phyloP scores from a whole-genome alignment of 2,329 filamentous ascomycete genomes.

The Xylaria sp. region DNA sequence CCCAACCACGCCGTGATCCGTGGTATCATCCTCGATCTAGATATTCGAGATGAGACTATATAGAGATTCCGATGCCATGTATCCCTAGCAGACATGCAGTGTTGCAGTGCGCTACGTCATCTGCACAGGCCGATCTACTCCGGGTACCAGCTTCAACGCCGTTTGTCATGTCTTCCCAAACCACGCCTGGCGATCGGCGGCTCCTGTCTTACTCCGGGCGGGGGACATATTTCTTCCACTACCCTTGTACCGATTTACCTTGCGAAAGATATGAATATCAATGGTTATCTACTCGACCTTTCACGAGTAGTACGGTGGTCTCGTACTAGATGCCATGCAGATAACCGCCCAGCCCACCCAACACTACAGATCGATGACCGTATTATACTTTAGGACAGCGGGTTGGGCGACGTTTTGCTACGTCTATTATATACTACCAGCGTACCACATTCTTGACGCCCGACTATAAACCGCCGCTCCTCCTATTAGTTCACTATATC shows the following conservation, averaged over 20 bases:
- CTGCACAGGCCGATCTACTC: conserved; percentile 18
- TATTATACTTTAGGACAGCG: not conserved
- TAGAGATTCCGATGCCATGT: conserved; percentile 14
- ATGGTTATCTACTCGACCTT: conserved; percentile 9
- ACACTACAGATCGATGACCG: conserved; percentile 17
- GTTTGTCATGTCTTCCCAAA: conserved; percentile 19
- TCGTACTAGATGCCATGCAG: conserved; percentile 32
- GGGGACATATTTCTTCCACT: not conserved
- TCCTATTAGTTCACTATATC: not conserved
- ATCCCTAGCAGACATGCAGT: conserved; percentile 15
- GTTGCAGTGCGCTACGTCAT: conserved; percentile 31
- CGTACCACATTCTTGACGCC: conserved; percentile 10
- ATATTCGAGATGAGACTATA: conserved; percentile 26
- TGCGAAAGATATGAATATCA: conserved; percentile 6
- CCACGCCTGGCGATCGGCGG: conserved; percentile 15
- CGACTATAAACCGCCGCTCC: not conserved
- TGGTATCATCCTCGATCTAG: conserved; percentile 31
- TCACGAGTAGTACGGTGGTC: conserved; percentile 17
- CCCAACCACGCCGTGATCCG: conserved; percentile 2
- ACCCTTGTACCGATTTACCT: not conserved
- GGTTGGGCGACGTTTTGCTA: not conserved
- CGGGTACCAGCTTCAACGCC: conserved; percentile 20
- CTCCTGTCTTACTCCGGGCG: conserved; percentile 5
- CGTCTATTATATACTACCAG: not conserved
- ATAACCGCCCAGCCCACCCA: conserved; percentile 32